phyloP scores from a whole-genome alignment of 2,329 filamentous ascomycete species.

The Teratosphaeria zuluensis region DNA sequence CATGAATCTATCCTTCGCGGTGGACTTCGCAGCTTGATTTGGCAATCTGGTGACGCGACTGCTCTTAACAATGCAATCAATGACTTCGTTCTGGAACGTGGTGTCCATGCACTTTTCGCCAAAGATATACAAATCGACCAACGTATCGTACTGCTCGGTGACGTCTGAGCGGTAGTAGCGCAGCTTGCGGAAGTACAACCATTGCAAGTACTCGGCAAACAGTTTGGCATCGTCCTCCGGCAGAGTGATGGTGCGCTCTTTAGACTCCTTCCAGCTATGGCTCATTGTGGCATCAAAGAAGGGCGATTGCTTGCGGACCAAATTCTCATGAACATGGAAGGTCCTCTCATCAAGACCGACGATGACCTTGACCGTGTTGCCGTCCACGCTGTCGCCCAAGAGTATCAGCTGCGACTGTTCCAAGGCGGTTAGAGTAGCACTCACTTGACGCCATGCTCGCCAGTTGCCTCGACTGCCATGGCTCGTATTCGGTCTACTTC shows the following conservation, averaged over 20 bases:
- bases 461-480: background rate
- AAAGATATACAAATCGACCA: background rate
- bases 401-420: background rate
- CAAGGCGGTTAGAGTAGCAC: background rate
- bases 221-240: constrained; percentile 3
- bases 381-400: background rate
- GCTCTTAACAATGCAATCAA: background rate
- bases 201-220: constrained; percentile 9
- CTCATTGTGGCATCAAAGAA: constrained; percentile 7
- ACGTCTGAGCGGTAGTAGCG: too few relatives aligned
- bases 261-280: constrained; percentile 7
- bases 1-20: background rate
- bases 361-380: background rate
- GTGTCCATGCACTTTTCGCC: background rate
- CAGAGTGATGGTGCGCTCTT: constrained; percentile 4
- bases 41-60: background rate
- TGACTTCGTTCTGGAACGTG: background rate
- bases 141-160: background rate
- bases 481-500: background rate
- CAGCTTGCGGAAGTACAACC: constrained; percentile 6
- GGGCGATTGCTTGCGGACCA: constrained; percentile 1
- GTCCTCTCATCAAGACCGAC: background rate
- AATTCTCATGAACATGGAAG: constrained; percentile 1
- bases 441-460: background rate
- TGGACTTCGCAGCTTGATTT: background rate